Evolutionary conservation across 345 rosid species (phyloP), one percentile per base, ranked within the genome.

Genomic region (Pistacia atlantica): DNA sequence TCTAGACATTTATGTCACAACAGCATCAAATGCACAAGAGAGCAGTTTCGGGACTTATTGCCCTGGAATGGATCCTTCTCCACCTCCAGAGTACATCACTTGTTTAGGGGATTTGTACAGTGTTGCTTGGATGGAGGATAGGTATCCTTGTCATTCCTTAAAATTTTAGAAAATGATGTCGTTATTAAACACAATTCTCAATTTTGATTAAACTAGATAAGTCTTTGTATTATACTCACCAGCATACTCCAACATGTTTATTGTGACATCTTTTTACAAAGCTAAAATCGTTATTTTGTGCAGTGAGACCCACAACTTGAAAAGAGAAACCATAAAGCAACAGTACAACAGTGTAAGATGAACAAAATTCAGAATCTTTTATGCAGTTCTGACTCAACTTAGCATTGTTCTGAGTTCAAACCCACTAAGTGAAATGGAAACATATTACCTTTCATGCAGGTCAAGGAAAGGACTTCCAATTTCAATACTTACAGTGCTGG

Each of bases 91-190:
- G 75, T 96, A 81, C 80, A 74, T 81, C 75, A 96, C 99, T 75
- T 96, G 99, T 80, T 89, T 96, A 71, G 98, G 97, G 17, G 97
- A 96, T 83, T 76, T 96, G 77, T 93, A 89, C 73, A 96, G 99
- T 48, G 86, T 96, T 54, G 90, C 99, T 35, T 96, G 99, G 99
- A 88, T 96, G 97, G 99, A 96, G 60, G 98, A 96, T 72, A 96
- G 99, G 99, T 88, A 63, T 57, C 20, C 48, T 16, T 28, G 16
- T 16, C 61, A 45, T 1, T 35, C 71, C 46, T n/a, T 37, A 2
- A 37, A 63, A 28, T 5, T 38, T 38, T 38, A 38, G 42, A 38
- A 31, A 31, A 31, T 31, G 5, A 6, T 38, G 5, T 38, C 42
- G 6, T 6, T 38, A 38, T 38, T 11, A 63, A 33, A 37, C 6